Base-by-base conservation (phyloP, 2,329 filamentous ascomycete genomes). In the Aspergillus brunneoviolaceus region DNA sequence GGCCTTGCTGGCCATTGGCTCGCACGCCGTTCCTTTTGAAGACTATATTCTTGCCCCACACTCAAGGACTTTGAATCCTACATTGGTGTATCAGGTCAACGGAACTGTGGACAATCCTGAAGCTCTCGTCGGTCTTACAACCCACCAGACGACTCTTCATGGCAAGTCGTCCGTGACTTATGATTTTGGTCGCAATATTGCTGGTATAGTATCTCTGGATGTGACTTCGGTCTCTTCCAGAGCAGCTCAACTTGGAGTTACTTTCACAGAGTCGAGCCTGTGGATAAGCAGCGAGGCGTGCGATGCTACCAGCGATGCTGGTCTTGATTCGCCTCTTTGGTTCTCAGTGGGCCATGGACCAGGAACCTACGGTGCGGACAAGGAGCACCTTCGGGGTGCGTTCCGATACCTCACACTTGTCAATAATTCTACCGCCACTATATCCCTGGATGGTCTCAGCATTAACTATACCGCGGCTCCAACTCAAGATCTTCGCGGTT, bases 261-360 rank as follows among this genome's bases (percentile, higher is more conserved):
- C 72, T 3, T 80, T 77, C 58, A 74, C 72, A 0, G 77, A 80
- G 59, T 74, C 70, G 2, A 72, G 63, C 25, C 63, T 82, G 1
- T 85, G 80, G 80, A 80, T 85, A 50, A 82, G 76, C 42, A 76
- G 74, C 3, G 65, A 76, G 29, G 75, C 70, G 7, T 76, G 77
- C 60, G 82, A 84, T 67, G 79, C 78, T 1, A 83, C 79, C 0
- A 74, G 74, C 2, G 77, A 81, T 54, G 72, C 74, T 4, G 80
- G 78, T 0, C 74, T 80, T 11, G 82, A 84, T 51, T 76, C 79
- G 53, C 74, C 77, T 0, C 71, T 84, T 0, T 84, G 80, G 80
- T 82, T 83, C 57, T 65, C 76, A 2, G 73, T 75, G 5, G 72
- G 70, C 2, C 27, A 58, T 2, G 62, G 65, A 1, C 62, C 73